Base-by-base conservation (phyloP, 176 grass and related monocot genomes). In the Hordeum vulgare region DNA sequence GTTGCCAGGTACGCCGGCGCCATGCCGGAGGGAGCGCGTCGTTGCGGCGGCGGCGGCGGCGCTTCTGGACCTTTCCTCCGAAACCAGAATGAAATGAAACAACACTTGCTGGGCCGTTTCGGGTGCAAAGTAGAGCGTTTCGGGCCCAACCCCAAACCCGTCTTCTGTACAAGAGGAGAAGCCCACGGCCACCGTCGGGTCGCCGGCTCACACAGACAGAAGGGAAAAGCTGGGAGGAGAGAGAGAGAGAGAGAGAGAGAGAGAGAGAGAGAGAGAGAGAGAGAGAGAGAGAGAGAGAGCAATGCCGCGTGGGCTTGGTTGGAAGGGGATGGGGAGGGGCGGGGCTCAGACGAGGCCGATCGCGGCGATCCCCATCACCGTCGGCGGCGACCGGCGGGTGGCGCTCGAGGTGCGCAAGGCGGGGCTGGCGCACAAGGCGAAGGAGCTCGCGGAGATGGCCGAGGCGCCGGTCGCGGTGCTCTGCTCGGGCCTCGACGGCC, bases 1-100 rank as follows among this genome's bases (percentile, higher is more conserved):
- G 78, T 65, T 11, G 82, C 59, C 49, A 80, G 37, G 57, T 76
- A 65, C 79, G 62, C 53, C 86, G 65, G 80, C 74, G 86, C 75
- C 87, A 90, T 90, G 61, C 72, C 45, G 7, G 56, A 23, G 77
- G 71, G 25, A 18, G 25, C 26, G 44, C 29, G 44, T 74, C 71
- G 42, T 2, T 18, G 44, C 63, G 0, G 23, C 49, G n/a, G 68
- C 28, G 69, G 87, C 81, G 66, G 75, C 53, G 51, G 66, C 75
- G 73, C 68, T 31, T 34, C 41, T 35, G 83, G 59, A 44, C 74
- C 42, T 82, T 45, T 8, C 57, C 21, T 8, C 57, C 15, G 2
- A 23, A 57, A 74, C 67, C 67, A 42, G 36, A 80, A 71, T 57
- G 36, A 80, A 71, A 60, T 57, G 23, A 23, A 24, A 28, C 3